Conservation (phyloP, 2,329 filamentous ascomycete genomes). For the Nemania sp. region DNA sequence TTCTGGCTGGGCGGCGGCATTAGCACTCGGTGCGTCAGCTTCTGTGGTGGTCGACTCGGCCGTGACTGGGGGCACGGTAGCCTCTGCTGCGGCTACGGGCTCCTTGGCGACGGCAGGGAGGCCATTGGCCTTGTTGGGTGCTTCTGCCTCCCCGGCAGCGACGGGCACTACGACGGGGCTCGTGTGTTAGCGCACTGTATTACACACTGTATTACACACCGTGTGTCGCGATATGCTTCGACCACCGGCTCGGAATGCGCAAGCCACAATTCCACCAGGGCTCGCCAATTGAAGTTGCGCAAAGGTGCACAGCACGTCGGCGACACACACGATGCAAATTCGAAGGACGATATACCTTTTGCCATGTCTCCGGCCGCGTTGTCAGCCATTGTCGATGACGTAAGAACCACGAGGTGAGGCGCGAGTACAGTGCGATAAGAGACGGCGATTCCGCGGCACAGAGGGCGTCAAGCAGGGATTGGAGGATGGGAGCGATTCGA, state of each 20-base stretch:
- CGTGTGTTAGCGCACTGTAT: slow-evolving; percentile 37
- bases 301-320: slow-evolving; percentile 24
- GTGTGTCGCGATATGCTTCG: slow-evolving; percentile 27
- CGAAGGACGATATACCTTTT: slow-evolving; percentile 37
- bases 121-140: slow-evolving; percentile 27
- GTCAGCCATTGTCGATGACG: slow-evolving; percentile 45
- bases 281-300: slow-evolving; percentile 21
- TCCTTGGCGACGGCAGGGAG: slow-evolving; percentile 33
- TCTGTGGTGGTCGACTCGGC: slow-evolving; percentile 14
- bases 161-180: slow-evolving; percentile 24
- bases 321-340: slow-evolving; percentile 17
- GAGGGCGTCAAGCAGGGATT: slow-evolving; percentile 15
- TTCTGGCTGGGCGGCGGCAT: slow-evolving; percentile 24
- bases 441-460: slow-evolving; percentile 14
- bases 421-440: slow-evolving; percentile 31
- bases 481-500: slow-evolving; percentile 7
- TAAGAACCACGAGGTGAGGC: slow-evolving; percentile 33
- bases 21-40: slow-evolving; percentile 10
- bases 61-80: slow-evolving; percentile 27
- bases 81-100: slow-evolving; percentile 29
- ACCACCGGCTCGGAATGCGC: slow-evolving; percentile 17
- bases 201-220: slow-evolving; percentile 32
- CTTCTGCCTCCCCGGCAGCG: slow-evolving; percentile 31
- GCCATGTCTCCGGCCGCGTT: slow-evolving; percentile 36
- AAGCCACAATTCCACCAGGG: slow-evolving; percentile 23